phyloP scores from a whole-genome alignment of 805 yeast genomes.

The Komagataella ulmi region DNA sequence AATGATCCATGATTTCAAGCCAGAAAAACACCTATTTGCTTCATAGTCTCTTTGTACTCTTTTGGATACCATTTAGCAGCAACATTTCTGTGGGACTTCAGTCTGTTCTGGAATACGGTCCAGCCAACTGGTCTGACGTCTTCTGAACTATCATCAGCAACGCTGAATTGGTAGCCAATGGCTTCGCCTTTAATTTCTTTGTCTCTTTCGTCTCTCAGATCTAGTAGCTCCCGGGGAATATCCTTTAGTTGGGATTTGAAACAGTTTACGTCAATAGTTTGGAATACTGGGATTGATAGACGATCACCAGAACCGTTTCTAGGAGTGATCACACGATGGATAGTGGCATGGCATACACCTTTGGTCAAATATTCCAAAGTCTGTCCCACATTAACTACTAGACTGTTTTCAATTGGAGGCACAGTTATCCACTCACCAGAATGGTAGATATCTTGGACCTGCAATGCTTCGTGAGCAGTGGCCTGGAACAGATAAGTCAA shows the following conservation, averaged over 20 bases:
- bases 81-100: constrained; percentile 30
- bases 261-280: constrained; percentile 27
- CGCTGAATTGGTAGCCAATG: constrained; percentile 23
- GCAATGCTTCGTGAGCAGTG: constrained; percentile 24
- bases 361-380: constrained; percentile 33
- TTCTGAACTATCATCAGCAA: constrained; percentile 16
- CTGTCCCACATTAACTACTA: constrained; percentile 29
- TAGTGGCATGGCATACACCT: constrained; percentile 36
- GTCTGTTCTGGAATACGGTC: constrained; percentile 30
- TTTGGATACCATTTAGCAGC: constrained; percentile 28
- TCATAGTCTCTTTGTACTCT: constrained; percentile 19
- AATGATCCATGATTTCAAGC: background rate
- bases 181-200: constrained; percentile 19
- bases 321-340: constrained; percentile 26
- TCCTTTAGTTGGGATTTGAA: constrained; percentile 15
- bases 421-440: constrained; percentile 34
- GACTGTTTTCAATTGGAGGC: constrained; percentile 23
- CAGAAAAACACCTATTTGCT: background rate
- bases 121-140: constrained; percentile 27
- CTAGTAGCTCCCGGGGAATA: constrained; percentile 17
- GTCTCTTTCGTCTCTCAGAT: constrained; percentile 22
- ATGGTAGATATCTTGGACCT: constrained; percentile 26
- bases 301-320: constrained; percentile 21
- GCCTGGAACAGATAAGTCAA: constrained; percentile 50
- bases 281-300: constrained; percentile 34